A percentile compares a stretch with the other conserved stretches of the same genome.
Conservation (phyloP, 1,284 basidiomycete genomes). For the Boletus calvinii region DNA sequence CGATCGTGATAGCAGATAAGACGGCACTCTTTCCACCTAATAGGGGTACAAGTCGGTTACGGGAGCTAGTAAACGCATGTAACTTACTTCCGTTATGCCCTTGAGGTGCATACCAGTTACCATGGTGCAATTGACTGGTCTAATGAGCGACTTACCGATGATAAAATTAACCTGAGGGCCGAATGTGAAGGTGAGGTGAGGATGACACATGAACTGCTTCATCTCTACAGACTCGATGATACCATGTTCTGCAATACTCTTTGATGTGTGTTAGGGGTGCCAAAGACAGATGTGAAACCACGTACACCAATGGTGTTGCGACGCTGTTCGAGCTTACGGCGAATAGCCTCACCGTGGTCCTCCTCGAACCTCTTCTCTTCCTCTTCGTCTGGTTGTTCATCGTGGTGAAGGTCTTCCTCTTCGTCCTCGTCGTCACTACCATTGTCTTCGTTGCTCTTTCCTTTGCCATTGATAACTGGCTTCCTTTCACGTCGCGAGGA, state of each 20-base stretch:
- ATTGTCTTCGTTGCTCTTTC: conserved; percentile 25
- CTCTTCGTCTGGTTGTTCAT: conserved; percentile 42
- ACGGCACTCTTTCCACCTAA: conserved; percentile 94
- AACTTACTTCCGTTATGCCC: conserved; percentile 78
- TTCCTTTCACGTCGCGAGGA: conserved; percentile 17
- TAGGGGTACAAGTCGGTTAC: neutral
- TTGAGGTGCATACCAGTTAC: conserved; percentile 29
- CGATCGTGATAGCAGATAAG: conserved; percentile 90
- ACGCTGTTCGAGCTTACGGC: conserved; percentile 52
- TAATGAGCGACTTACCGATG: conserved; percentile 58
- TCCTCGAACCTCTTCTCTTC: conserved; percentile 62
- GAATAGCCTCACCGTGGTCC: conserved; percentile 54
- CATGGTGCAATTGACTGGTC: neutral
- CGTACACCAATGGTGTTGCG: conserved; percentile 58
- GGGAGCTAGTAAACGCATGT: neutral
- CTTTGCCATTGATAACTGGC: conserved; percentile 22
- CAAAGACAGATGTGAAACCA: conserved; percentile 12
- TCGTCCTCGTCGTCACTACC: conserved; percentile 39
- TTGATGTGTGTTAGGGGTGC: neutral
- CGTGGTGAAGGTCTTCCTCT: conserved; percentile 23
- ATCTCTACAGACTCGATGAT: conserved; percentile 86
- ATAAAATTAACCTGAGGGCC: conserved; percentile 96
- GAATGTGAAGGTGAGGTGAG: conserved; percentile 77
- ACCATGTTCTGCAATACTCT: conserved; percentile 81
- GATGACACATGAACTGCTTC: conserved; percentile 97